A percentile compares a stretch with the other conserved stretches of the same genome.
Evolutionary conservation across 169 alveolate genomes (phyloP).

Genomic region (Plasmodium vivax): DNA sequence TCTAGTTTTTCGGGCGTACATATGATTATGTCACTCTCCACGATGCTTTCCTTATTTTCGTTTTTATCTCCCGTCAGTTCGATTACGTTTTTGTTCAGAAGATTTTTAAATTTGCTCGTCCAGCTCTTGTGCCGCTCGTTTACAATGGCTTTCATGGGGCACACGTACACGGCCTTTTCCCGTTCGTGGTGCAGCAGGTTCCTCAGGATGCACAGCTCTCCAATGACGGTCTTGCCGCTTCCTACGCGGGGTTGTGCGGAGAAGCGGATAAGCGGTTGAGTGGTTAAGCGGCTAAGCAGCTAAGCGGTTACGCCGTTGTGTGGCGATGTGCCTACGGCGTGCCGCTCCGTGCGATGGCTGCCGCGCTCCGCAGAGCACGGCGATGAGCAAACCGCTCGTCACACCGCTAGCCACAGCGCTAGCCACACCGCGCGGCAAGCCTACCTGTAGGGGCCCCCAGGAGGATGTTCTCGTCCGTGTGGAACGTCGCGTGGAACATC

Average conservation of each 20-base stretch:
- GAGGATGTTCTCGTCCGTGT: conserved; percentile 96
- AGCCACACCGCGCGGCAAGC: background rate
- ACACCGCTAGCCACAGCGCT: background rate
- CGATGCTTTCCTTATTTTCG: conserved; percentile 90
- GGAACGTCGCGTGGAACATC: conserved; percentile 95
- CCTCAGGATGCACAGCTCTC: conserved; percentile 96
- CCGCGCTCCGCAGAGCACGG: background rate
- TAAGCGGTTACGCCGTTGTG: background rate
- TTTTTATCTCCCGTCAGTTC: conserved; percentile 98
- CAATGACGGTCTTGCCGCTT: conserved; percentile 97
- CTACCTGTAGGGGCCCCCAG: conserved; percentile 99
- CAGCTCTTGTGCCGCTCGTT: conserved; percentile 91
- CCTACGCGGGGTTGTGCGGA: too few species aligned
- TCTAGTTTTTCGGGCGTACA: conserved; percentile 99
- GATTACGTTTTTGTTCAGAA: conserved; percentile 91
- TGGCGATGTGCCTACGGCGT: background rate
- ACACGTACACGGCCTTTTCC: conserved; percentile 95
- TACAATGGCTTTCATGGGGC: conserved; percentile 99
- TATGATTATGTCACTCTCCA: conserved; percentile 92
- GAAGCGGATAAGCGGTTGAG: background rate
- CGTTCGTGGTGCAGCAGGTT: conserved; percentile 87
- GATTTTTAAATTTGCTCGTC: conserved; percentile 88
- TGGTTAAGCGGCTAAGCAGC: background rate
- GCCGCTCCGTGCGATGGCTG: too few species aligned
- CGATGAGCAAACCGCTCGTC: too few species aligned